Conservation (phyloP, 2,329 filamentous ascomycete species). For the Teratosphaeria zuluensis region DNA sequence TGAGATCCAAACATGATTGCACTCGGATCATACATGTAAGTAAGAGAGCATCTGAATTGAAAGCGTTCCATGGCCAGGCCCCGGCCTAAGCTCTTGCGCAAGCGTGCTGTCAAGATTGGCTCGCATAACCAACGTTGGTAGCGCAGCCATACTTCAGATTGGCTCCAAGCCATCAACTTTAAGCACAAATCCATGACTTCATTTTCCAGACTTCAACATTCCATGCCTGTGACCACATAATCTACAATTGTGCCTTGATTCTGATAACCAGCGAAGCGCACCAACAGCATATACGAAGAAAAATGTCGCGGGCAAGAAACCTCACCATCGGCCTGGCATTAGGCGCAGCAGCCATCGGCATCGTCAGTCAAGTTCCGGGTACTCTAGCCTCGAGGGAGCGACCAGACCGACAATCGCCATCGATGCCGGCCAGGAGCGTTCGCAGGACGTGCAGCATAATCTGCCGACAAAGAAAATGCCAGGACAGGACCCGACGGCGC, state of each 20-base stretch:
- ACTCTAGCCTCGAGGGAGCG: not conserved
- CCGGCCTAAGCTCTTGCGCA: not conserved
- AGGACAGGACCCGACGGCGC: not conserved
- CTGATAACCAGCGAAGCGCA: not conserved
- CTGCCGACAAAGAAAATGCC: not conserved
- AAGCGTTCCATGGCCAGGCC: no score
- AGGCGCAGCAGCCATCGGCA: not conserved
- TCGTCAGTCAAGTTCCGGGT: not conserved
- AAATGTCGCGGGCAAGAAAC: not conserved
- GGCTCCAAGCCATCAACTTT: not conserved
- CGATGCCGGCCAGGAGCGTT: not conserved
- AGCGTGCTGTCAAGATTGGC: not conserved
- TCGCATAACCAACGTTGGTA: not conserved
- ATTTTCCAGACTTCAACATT: not conserved
- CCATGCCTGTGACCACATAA: not conserved
- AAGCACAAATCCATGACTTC: not conserved
- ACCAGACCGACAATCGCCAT: not conserved
- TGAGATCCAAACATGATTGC: no score
- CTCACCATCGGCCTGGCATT: not conserved
- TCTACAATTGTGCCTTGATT: not conserved
- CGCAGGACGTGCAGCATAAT: not conserved
- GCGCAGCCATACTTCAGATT: not conserved
- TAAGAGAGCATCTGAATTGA: no score
- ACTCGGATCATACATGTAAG: no score
- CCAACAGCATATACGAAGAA: not conserved